Evolutionary conservation across 73 alveolate species (phyloP), one percentile per base, ranked within the genome.

Genomic region (Paramecium sonneborni): DNA sequence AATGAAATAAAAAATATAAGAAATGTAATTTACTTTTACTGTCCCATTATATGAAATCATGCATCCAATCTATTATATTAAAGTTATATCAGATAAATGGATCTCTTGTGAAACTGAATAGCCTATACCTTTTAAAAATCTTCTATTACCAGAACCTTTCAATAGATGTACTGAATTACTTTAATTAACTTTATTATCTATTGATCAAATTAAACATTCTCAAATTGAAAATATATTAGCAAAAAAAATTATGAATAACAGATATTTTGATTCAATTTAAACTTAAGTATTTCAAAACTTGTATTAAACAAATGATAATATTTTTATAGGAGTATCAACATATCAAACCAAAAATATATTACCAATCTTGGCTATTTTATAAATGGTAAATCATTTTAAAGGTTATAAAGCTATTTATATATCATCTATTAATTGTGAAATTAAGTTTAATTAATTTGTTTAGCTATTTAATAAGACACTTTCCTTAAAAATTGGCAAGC

Each of bases 121-220:
- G 11, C 99, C 99, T 0, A 96, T 98, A 39, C 95, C 99, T 76
- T 99, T 99, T 92, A 96, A 96, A 92, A 97, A 97, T 93, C 95
- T 99, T 46, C 97, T 99, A 87, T 94, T 99, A 70, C 99, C 99
- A 21, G 99, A 98, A 93, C 98, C 98, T 93, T 96, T 95, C 95
- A 92, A 96, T 46, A 96, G 98, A 18, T 96, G 93, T 39, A 96
- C 97, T 1, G 96, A 92, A 69, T 55, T 82, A 21, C 93, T 76
- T 87, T 85, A 85, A 82, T 93, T 85, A 76, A 76, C 37, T 88
- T 39, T 44, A 48, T 57, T 82, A 30, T 57, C 86, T 23, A 69
- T 90, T 72, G 87, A 58, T 39, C 92, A 57, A 79, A 28, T 94
- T 62, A 92, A 91, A 68, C 88, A 69, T 74, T 88, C 93, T n/a